Evolutionary conservation across 768 basidiomycete species (phyloP), one percentile per base, ranked within the genome.

Genomic region (Dioszegia crocea): DNA sequence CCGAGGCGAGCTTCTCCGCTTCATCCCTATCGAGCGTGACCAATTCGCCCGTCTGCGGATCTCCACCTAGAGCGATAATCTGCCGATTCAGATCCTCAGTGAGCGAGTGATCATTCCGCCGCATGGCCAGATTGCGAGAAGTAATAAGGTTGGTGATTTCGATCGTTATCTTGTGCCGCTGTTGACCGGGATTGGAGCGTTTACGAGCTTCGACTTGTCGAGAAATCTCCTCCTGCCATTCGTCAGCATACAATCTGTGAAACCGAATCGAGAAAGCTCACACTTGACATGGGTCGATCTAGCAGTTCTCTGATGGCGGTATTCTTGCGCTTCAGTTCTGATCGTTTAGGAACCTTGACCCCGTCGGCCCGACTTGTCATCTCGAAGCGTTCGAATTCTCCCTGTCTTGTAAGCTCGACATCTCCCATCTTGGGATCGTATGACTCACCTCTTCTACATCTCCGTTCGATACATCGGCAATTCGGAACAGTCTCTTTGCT

Each of bases 401-500:
- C 56, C 61, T 68, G 31, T n/a, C 14, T 24, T 10, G 27, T 48
- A 31, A 50, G 33, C 52, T 23, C 27, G 9, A 2, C 17, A 41
- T 5, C 11, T 4, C 49, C 23, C 4, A 11, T 23, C 24, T 4
- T 36, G 33, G 6, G 17, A 43, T n/a, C 11, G 24, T 9, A 6
- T 1, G 30, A 81, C 85, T 50, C 47, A 92, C 93, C 61, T 80
- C 76, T 11, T 78, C 79, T 58, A 91, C 86, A 2, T 78, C 57
- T 0, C 82, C 78, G 71, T 97, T 94, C 6, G 91, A 94, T 8
- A 94, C 84, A 65, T 86, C 87, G 71, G 91, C 89, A 86, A 99
- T 91, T 3, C 76, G 74, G 67, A 87, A 91, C 0, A 76, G 60
- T 58, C 80, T 82, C 8, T 81, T 70, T 0, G 85, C 83, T 56